phyloP scores from a whole-genome alignment of 2,329 filamentous ascomycete genomes.

The Trichoderma guizhouense region DNA sequence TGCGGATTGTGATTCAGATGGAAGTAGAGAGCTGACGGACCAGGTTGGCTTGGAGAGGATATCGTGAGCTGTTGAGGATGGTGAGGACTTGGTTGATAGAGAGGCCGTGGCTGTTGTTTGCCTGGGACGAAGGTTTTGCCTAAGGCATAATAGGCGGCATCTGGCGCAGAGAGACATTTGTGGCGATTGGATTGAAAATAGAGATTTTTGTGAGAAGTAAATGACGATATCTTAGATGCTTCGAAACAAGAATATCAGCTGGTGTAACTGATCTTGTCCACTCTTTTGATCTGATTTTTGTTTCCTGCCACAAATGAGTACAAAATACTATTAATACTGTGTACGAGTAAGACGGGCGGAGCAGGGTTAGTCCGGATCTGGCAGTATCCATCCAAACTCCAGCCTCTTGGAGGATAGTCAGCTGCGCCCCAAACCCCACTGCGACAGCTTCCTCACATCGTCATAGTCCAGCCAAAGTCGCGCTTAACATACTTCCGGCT shows the following conservation, averaged over 20 bases:
- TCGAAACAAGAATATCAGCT: not conserved
- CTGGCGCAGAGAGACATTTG: conserved; percentile 32
- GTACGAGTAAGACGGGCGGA: not conserved
- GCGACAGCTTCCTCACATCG: conserved; percentile 6
- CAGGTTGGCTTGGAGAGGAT: conserved; percentile 71
- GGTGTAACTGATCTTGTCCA: not conserved
- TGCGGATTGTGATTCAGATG: conserved; percentile 27
- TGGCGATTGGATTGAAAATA: not conserved
- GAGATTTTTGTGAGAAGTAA: not conserved
- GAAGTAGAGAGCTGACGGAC: conserved; percentile 74
- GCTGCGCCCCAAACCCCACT: conserved; percentile 18
- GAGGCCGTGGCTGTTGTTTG: conserved; percentile 19
- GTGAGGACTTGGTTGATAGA: conserved; percentile 20
- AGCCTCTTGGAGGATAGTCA: not conserved
- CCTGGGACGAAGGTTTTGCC: conserved; percentile 21
- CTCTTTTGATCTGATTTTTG: not conserved
- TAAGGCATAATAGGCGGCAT: conserved; percentile 29
- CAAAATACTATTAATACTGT: not conserved
- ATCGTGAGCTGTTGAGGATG: conserved; percentile 29
- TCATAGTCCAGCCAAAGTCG: conserved; percentile 12
- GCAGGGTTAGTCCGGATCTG: conserved; percentile 2
- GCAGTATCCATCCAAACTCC: not conserved
- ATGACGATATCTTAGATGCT: not conserved
- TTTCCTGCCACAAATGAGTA: not conserved
- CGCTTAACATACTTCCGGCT: not conserved